phyloP scores from a whole-genome alignment of 2,329 filamentous ascomycete genomes.

The Colletotrichum australisinense region DNA sequence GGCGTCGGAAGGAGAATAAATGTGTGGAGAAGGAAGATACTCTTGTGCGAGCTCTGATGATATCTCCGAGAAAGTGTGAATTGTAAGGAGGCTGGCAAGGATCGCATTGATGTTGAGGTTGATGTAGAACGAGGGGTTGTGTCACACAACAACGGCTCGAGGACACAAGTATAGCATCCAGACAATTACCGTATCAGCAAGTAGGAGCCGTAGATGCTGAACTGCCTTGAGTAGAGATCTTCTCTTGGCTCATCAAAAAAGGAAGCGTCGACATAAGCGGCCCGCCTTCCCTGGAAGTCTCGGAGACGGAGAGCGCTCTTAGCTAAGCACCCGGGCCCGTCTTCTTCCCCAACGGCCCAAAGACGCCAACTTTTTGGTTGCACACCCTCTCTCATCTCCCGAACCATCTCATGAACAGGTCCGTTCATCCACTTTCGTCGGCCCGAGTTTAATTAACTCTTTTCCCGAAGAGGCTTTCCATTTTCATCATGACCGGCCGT shows the following conservation, averaged over 20 bases:
- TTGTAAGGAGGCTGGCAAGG: slow-evolving; percentile 5
- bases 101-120: neutral
- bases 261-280: neutral
- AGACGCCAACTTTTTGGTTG: neutral
- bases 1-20: slow-evolving; percentile 29
- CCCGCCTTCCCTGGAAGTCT: neutral
- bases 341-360: neutral
- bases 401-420: neutral
- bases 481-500: neutral
- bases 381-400: neutral
- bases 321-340: slow-evolving; percentile 5
- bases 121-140: slow-evolving; percentile 8
- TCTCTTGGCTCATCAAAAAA: neutral
- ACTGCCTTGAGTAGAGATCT: too few relatives aligned
- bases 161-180: neutral
- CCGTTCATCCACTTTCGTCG: slow-evolving; percentile 7
- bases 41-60: slow-evolving; percentile 7
- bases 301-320: neutral
- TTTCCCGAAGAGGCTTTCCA: neutral
- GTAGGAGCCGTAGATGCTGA: too few relatives aligned
- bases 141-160: slow-evolving; percentile 17
- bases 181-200: neutral
- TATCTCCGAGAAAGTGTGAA: slow-evolving; percentile 26
- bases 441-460: slow-evolving; percentile 19
- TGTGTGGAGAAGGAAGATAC: slow-evolving; percentile 15